These are phyloP conservation scores for Tricholoma bakamatsutake DNA, from an alignment of 768 basidiomycete genomes.

Conservation along the genomic window DNA sequence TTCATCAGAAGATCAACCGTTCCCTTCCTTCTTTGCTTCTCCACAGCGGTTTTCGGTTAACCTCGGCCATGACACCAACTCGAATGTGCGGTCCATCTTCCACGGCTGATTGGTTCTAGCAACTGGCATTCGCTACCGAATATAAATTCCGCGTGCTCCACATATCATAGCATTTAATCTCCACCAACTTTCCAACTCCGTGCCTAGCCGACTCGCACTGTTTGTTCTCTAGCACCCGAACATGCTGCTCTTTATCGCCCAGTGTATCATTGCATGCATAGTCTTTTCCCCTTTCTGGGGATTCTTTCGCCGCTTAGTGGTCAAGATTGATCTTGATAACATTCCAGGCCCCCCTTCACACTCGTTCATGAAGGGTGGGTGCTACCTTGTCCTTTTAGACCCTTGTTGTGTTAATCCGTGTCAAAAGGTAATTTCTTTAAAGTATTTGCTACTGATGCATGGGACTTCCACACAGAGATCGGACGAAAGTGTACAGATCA, in stretches of 20 bases:
- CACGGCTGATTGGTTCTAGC: no score
- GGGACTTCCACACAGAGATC: neutral
- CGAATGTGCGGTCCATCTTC: no score
- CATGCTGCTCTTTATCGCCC: slow-evolving; percentile 7
- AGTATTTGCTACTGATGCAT: neutral
- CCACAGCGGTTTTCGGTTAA: no score
- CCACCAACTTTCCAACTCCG: no score
- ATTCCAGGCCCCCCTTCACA: slow-evolving; percentile 26
- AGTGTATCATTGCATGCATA: slow-evolving; percentile 5
- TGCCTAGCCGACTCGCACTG: no score
- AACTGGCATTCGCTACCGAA: no score
- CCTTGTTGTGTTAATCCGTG: neutral
- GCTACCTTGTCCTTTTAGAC: neutral
- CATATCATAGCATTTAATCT: no score
- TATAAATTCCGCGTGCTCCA: no score
- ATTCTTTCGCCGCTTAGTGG: slow-evolving; percentile 9
- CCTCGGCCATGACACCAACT: no score
- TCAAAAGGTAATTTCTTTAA: neutral
- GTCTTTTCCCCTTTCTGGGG: slow-evolving; percentile 9
- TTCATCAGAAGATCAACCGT: no score
- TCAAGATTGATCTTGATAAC: slow-evolving; percentile 24
- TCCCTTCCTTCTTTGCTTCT: no score
- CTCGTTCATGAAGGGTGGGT: slow-evolving; percentile 25
- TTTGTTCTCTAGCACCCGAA: neutral
- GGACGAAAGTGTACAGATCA: neutral